These are phyloP conservation scores for Rhizoclosmatium sp. DNA, from an alignment of 192 early-diverging fungal genomes.

Conservation along the genomic window DNA sequence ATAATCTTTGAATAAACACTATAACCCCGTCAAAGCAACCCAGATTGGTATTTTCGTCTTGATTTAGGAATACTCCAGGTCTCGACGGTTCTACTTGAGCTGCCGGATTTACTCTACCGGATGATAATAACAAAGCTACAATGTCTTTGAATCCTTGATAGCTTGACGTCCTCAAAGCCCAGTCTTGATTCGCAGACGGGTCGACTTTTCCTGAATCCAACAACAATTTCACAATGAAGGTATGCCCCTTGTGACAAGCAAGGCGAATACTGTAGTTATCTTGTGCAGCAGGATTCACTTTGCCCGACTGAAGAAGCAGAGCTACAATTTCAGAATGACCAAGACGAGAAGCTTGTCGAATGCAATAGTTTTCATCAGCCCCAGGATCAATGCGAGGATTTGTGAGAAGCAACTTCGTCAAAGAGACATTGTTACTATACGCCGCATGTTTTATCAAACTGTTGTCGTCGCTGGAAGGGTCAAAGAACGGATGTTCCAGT, in stretches of 20 bases:
- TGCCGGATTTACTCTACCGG: background rate
- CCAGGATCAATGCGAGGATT: background rate
- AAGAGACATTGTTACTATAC: background rate
- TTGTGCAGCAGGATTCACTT: constrained; percentile 8
- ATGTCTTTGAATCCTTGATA: constrained; percentile 5
- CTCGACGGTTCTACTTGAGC: background rate
- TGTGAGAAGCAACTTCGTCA: background rate
- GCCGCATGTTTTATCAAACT: background rate
- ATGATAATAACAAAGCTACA: constrained; percentile 7
- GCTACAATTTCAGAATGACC: constrained; percentile 17
- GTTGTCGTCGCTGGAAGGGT: constrained; percentile 11
- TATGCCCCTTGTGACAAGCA: constrained; percentile 23
- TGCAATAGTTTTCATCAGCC: constrained; percentile 15
- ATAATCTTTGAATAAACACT: too few species aligned
- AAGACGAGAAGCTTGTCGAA: background rate
- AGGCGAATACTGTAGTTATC: constrained; percentile 16
- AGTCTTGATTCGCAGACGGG: background rate
- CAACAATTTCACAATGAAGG: constrained; percentile 5
- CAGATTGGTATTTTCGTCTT: too few species aligned
- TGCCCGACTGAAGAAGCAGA: background rate
- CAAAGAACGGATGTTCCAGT: constrained; percentile 1
- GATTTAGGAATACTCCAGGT: background rate
- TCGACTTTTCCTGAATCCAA: constrained; percentile 1
- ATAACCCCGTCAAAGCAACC: too few species aligned
- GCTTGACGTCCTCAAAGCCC: background rate